Base-by-base conservation (phyloP, 2,329 filamentous ascomycete species). In the Metarhizium guizhouense region DNA sequence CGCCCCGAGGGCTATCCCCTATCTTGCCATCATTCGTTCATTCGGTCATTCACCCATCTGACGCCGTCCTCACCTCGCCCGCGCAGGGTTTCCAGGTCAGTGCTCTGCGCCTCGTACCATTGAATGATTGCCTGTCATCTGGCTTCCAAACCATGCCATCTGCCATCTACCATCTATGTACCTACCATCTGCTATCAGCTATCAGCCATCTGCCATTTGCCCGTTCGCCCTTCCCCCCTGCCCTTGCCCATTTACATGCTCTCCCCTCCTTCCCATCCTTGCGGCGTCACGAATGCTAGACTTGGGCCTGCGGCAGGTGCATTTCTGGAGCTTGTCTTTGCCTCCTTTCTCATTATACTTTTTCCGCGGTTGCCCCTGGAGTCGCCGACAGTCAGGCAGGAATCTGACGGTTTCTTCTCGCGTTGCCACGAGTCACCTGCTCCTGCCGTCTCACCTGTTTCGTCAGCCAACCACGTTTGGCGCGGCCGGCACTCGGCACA, bases 401-500 rank as follows among this genome's bases (percentile, higher is more conserved):
- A n/a, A 34, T 7, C 48, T 25, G 32, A 32, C 43, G 34, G 40
- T 25, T 42, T 47, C 14, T 42, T 50, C 34, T 45, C 25, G 20
- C 49, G 20, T 45, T 45, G 45, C 6, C n/a, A 10, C 45, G 40
- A 52, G 54, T 56, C 54, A 50, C 54, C 45, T 40, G 54, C 54
- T 52, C 54, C 54, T 50, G 34, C 25, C 54, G 43, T 53, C 54
- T 56, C 29, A 36, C 40, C 55, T 45, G 42, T 52, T 55, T 49
- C 20, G 48, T 45, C 50, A 55, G 40, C 53, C 50, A 57, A 57
- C 53, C 47, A 43, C 53, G 47, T 55, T 53, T 47, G 49, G 50
- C 32, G 32, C 47, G 50, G 45, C 20, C 47, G 53, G 56, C 25
- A 57, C 40, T 55, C 53, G 56, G 53, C 53, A 57, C 54, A 51